Base-by-base conservation (phyloP, 306 rosid species). In the Rosa lucieae region DNA sequence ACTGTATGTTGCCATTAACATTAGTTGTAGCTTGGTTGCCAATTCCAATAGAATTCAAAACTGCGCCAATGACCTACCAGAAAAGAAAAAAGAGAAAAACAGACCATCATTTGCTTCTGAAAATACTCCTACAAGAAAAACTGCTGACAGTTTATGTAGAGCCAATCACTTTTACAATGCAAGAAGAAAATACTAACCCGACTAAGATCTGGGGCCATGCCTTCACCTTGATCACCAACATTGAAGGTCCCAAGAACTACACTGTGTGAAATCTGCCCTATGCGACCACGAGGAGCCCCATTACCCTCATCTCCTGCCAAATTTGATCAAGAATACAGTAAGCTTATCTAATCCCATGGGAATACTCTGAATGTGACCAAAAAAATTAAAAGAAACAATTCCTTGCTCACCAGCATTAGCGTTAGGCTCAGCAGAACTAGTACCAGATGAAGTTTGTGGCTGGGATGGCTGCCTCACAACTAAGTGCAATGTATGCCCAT, bases 231-330 rank as follows among this genome's bases (percentile, higher is more conserved):
- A 32, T 96, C 99, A 70, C 92, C 99, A 70, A 93, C 89, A 80
- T 96, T 96, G 84, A 93, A 89, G 55, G 98, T 89, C 83, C 99
- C 99, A 11, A 96, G 91, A 86, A 96, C 98, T 69, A 96, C 96
- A 82, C 98, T 96, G 80, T 96, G 99, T 72, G 99, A 90, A 80
- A 96, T 87, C 82, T 93, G 98, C 55, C 98, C 99, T 58, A 89
- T 80, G 62, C 94, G 98, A 65, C 82, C 86, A 63, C 93, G 94
- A 76, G 90, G 90, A 69, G 82, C 83, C 61, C 93, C 94, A 80
- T 75, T 82, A 23, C 84, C 83, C 73, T 96, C 98, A 74, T 85
- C 91, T 74, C 89, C 96, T 87, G 85, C 83, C 83, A 81, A 81
- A 80, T 59, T 70, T 44, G 72, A 81, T 49, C 48, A 82, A 37